A percentile compares a stretch with the other conserved stretches of the same genome.
Evolutionary conservation across 116 monocot genomes (phyloP).

Genomic region (Papilionanthe hybrid): DNA sequence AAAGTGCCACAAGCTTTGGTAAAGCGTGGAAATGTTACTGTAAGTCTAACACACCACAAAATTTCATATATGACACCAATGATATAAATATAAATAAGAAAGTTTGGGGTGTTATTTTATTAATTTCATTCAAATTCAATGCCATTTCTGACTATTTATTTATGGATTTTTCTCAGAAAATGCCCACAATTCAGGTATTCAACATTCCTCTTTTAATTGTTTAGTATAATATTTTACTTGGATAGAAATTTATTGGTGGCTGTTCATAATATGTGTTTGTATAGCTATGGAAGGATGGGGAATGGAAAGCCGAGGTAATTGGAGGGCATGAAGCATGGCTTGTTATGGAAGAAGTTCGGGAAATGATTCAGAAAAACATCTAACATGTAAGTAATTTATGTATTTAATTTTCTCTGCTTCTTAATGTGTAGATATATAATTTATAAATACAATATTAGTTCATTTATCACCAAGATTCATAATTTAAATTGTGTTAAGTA

Average conservation of each 20-base stretch:
- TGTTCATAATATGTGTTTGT: background rate
- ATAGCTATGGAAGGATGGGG: conserved; percentile 84
- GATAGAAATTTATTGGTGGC: background rate
- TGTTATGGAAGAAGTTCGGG: conserved; percentile 68
- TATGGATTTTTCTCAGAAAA: conserved; percentile 53
- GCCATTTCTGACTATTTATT: conserved; percentile 2
- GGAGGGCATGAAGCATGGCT: conserved; percentile 91
- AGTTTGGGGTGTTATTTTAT: too few relatives aligned
- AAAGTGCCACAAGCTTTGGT: conserved; percentile 78
- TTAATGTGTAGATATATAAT: background rate
- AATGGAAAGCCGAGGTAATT: conserved; percentile 71
- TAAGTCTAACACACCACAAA: conserved; percentile 20
- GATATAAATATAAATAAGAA: too few relatives aligned
- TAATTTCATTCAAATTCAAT: background rate
- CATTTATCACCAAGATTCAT: background rate
- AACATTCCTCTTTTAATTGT: background rate
- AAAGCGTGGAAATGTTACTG: conserved; percentile 85
- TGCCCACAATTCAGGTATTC: conserved; percentile 88
- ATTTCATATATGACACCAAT: too few relatives aligned
- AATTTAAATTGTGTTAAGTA: too few relatives aligned
- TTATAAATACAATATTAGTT: background rate
- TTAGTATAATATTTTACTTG: background rate
- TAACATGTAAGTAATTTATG: conserved; percentile 6
- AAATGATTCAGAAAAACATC: conserved; percentile 67
- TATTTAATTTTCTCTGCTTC: background rate